phyloP scores from a whole-genome alignment of 2,329 filamentous ascomycete genomes.

The Bertia moriformis region DNA sequence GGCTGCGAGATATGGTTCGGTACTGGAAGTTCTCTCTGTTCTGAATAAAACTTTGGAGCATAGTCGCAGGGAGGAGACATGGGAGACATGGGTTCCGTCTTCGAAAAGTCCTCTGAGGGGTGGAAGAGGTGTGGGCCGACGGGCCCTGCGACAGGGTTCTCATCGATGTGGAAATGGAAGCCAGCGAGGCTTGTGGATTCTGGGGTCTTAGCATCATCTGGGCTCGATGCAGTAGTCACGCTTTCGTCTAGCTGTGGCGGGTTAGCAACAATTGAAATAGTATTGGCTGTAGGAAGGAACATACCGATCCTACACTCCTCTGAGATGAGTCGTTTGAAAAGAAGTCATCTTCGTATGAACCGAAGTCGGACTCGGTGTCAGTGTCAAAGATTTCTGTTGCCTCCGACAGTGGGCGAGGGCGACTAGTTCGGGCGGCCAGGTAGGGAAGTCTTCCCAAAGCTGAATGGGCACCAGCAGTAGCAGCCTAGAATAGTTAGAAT shows the following conservation, averaged over 20 bases:
- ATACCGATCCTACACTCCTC: background rate
- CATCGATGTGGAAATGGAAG: conserved; percentile 1
- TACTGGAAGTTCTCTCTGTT: background rate
- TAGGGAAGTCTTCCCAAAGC: too few species aligned
- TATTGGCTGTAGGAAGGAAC: background rate
- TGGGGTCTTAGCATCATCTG: background rate
- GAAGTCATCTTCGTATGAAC: too few species aligned
- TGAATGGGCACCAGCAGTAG: too few species aligned
- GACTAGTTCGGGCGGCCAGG: background rate
- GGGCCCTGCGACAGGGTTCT: conserved; percentile 27
- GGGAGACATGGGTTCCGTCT: background rate
- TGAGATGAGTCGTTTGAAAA: background rate
- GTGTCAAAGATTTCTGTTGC: background rate
- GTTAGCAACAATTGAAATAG: background rate
- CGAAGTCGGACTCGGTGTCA: background rate
- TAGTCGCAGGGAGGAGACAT: too few species aligned
- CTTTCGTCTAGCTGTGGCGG: background rate
- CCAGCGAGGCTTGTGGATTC: background rate
- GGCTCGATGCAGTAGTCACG: background rate
- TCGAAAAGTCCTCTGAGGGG: conserved; percentile 19
- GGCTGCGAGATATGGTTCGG: background rate
- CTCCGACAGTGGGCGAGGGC: background rate
- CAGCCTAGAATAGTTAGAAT: too few species aligned
- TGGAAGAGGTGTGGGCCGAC: conserved; percentile 42
- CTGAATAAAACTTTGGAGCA: too few species aligned